Percentiles rank a stretch among this genome's conserved stretches.
These are phyloP conservation scores for Saccharomycopsis schoenii DNA, from an alignment of 805 yeast species.

Conservation along the genomic window DNA sequence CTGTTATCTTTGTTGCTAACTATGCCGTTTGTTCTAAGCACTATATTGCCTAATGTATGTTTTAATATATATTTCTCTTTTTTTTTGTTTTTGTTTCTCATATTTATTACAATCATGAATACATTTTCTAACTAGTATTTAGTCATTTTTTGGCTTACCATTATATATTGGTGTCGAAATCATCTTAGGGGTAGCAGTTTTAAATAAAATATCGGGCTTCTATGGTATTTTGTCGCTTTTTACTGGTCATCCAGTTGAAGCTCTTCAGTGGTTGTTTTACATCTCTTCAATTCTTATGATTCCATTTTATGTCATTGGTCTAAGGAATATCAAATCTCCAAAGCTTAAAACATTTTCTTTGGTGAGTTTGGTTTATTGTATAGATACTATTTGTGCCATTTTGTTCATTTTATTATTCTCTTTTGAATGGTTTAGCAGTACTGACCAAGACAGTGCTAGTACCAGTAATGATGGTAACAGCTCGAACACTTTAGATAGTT, in stretches of 20 bases:
- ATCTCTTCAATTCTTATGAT: slow-evolving; percentile 51
- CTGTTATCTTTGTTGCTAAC: too few species aligned
- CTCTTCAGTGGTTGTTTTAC: slow-evolving; percentile 77
- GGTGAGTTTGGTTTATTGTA: slow-evolving; percentile 48
- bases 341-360: slow-evolving; percentile 53
- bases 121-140: not conserved
- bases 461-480: not conserved
- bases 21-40: not conserved
- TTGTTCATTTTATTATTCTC: slow-evolving; percentile 68
- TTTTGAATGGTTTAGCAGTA: slow-evolving; percentile 56
- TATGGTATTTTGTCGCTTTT: slow-evolving; percentile 80
- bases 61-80: not conserved
- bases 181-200: slow-evolving; percentile 59
- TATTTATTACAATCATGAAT: not conserved
- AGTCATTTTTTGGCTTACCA: slow-evolving; percentile 70
- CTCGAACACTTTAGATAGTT: not conserved
- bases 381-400: slow-evolving; percentile 60
- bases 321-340: slow-evolving; percentile 40
- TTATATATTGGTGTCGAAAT: slow-evolving; percentile 82
- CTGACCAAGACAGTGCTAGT: slow-evolving; percentile 22
- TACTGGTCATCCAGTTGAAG: slow-evolving; percentile 80
- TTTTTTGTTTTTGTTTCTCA: not conserved
- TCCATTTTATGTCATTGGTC: slow-evolving; percentile 56
- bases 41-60: not conserved
- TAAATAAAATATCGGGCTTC: slow-evolving; percentile 83